Base-by-base conservation (phyloP, 345 rosid species). In the Hypericum perforatum region DNA sequence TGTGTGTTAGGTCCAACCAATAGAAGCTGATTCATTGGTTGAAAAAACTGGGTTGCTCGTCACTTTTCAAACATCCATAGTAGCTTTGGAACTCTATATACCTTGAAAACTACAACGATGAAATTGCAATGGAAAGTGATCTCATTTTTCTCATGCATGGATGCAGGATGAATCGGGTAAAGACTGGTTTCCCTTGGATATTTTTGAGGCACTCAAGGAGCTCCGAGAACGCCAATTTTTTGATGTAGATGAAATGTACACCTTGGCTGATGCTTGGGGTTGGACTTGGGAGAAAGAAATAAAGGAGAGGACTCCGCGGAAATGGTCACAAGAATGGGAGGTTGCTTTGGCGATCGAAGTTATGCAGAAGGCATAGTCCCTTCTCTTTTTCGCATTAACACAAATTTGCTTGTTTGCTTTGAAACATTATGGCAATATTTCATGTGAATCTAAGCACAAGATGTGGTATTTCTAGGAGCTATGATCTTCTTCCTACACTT, bases 241-340 rank as follows among this genome's bases (percentile, higher is more conserved):
- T 60, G 85, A 82, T 46, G 89, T 77, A 39, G 65, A 79, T 42
- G 96, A 91, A 58, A 91, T 91, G 95, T 91, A 87, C 70, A 84
- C 95, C 7, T 78, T 86, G 67, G 92, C 98, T 49, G 98, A 91
- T 81, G 98, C 69, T 61, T 91, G 98, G 98, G 96, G 95, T 64
- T 91, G 98, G 98, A 86, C 98, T 36, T 91, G 98, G 98, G 98
- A 91, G 69, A 81, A 57, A 63, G 82, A 87, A 45, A 59, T 81
- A 57, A 82, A 68, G 81, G 85, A 76, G 64, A 84, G 69, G 76
- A 70, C 69, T 62, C 96, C 95, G 12, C 78, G 43, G 67, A 82
- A 69, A 57, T 87, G 98, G 98, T 82, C 98, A 46, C 98, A 84
- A 46, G 98, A 91, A 58, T 78, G 87, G 95, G 98, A 91, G 73